phyloP scores from a whole-genome alignment of 1,139 yeast genomes.

The Tardiomyces depauwii region DNA sequence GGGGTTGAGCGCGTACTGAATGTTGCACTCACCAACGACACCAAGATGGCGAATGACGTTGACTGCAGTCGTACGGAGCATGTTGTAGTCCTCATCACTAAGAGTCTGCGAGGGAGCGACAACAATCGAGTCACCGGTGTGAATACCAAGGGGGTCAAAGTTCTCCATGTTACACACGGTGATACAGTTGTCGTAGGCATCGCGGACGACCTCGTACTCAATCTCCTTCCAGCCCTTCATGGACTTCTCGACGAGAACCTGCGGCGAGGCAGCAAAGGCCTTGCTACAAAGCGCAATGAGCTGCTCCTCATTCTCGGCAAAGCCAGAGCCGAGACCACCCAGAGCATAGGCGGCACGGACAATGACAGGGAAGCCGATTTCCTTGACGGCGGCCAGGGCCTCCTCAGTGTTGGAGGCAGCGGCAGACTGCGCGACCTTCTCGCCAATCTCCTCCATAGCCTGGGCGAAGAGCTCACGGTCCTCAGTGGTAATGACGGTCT shows the following conservation, averaged over 20 bases:
- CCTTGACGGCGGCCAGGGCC: conserved; percentile 74
- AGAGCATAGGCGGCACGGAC: conserved; percentile 96
- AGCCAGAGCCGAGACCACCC: conserved; percentile 98
- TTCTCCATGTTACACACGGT: conserved; percentile 99
- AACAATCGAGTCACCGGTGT: conserved; percentile 97
- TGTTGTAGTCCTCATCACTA: conserved; percentile 94
- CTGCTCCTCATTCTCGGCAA: conserved; percentile 84
- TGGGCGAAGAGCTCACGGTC: conserved; percentile 92
- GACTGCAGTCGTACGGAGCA: conserved; percentile 95
- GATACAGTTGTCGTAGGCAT: conserved; percentile 91
- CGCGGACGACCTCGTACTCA: conserved; percentile 97
- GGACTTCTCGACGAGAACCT: conserved; percentile 90
- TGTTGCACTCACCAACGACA: conserved; percentile 98
- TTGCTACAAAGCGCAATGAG: conserved; percentile 74
- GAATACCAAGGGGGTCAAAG: conserved; percentile 96
- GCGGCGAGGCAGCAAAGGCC: conserved; percentile 95
- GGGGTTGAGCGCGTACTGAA: conserved; percentile 93
- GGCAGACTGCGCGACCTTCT: conserved; percentile 87
- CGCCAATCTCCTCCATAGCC: conserved; percentile 90
- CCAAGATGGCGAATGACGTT: conserved; percentile 96
- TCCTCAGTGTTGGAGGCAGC: conserved; percentile 74
- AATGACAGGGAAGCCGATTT: conserved; percentile 90
- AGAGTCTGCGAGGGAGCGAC: conserved; percentile 98
- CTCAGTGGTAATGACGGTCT: conserved; percentile 92
- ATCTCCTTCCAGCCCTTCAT: conserved; percentile 99